Base-by-base conservation (phyloP, 139 green algal species). In the Pleodorina starrii region DNA sequence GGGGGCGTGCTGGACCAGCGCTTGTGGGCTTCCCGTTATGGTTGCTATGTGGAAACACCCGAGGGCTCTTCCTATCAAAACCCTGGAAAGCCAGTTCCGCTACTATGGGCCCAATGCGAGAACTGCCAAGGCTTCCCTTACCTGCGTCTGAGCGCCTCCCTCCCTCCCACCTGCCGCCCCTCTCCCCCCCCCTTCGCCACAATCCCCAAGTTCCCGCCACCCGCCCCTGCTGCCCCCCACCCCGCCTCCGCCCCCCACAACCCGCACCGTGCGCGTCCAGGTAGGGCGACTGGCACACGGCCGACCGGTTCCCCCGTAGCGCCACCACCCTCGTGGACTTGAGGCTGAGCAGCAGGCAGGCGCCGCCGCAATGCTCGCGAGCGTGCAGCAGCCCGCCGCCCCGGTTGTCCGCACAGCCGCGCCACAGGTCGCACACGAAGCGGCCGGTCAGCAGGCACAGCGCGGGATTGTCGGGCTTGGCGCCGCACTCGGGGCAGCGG, bases 361-460 rank as follows among this genome's bases (percentile, higher is more conserved):
- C 51, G 50, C 90, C 90, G 21, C 54, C 77, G 32, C 79, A 90
- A 9, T 19, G 51, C 85, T 93, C 90, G 2, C 35, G 69, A 3
- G 85, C 57, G 54, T 93, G 90, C 69, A 91, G 80, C 72, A 87
- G 46, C 29, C 69, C 90, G 3, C 90, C 90, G 46, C 78, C 90
- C 9, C 78, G 78, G 17, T 57, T 71, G 0, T 86, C 86, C 17
- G 29, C 85, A 35, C 90, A 93, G 27, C 90, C 90, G 38, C 68
- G 68, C 83, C 60, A 78, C 48, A 59, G 75, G 90, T 36, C 84
- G 79, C 90, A 93, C 54, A 91, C 63, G 16, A 87, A 63, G 16
- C 69, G 36, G n/a, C 85, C 85, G 19, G 90, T 93, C 42, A 91
- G 51, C 46, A 93, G 79, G 78, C 90, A 93, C 23, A 93, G 71